phyloP scores from a whole-genome alignment of 2,329 filamentous ascomycete genomes.

The Verticillium isaacii region DNA sequence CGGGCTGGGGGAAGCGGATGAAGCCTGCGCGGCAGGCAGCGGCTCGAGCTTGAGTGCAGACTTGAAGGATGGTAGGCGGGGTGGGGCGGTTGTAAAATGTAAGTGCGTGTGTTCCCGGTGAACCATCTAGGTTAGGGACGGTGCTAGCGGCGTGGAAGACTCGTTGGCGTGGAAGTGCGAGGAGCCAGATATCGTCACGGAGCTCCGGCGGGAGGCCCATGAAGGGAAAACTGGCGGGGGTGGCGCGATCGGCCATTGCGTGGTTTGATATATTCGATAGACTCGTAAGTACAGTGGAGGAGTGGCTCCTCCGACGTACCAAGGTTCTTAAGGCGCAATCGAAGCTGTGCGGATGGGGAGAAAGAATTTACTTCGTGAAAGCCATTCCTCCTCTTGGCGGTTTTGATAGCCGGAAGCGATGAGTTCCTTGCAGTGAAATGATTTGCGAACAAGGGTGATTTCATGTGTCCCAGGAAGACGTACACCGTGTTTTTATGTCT shows the following conservation, averaged over 20 bases:
- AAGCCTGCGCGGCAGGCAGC: neutral
- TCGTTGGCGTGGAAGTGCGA: neutral
- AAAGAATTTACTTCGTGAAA: no score
- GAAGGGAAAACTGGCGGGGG: neutral
- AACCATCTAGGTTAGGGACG: no score
- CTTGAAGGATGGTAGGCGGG: neutral
- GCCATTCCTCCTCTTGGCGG: no score
- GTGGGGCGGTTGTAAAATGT: neutral
- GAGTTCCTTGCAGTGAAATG: no score
- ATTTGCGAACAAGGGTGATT: no score
- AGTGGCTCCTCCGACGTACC: no score
- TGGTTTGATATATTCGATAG: neutral
- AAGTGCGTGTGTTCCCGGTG: neutral
- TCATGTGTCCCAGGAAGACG: no score
- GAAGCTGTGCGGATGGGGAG: no score
- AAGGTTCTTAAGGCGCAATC: no score
- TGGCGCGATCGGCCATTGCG: neutral
- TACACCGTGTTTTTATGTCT: no score
- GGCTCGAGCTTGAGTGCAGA: neutral
- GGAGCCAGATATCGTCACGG: neutral
- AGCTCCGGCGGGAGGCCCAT: neutral
- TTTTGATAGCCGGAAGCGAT: no score
- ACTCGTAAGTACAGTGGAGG: no score
- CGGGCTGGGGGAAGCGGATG: neutral
- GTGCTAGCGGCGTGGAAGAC: slow-evolving; percentile 1